These are phyloP conservation scores for Aureococcus anophagefferens DNA, from an alignment of 108 stramenopile species.

Conservation along the genomic window DNA sequence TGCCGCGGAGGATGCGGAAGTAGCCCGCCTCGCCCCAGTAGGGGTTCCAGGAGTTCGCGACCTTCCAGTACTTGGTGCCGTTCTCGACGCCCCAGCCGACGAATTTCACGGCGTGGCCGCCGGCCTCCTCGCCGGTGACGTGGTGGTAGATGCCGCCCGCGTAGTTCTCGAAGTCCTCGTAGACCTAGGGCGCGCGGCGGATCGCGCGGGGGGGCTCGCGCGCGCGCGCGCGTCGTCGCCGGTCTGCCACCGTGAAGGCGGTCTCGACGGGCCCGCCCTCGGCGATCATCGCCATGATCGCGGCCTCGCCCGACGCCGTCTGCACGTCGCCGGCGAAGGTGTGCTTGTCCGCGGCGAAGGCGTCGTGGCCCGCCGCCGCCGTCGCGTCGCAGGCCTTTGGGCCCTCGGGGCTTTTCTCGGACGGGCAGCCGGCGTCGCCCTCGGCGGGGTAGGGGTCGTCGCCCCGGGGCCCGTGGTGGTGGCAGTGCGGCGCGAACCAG, in stretches of 20 bases:
- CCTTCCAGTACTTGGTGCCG: slow-evolving; percentile 31
- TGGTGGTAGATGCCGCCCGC: slow-evolving; percentile 24
- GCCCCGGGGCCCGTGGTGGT: slow-evolving; percentile 22
- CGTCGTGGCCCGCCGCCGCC: background rate
- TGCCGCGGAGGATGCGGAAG: slow-evolving; percentile 48
- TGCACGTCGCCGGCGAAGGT: background rate
- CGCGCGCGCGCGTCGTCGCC: too few species aligned
- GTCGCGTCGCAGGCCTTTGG: slow-evolving; percentile 4
- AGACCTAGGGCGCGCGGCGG: too few species aligned
- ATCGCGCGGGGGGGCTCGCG: too few species aligned
- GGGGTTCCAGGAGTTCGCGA: slow-evolving; percentile 26
- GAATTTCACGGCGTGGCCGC: slow-evolving; percentile 33
- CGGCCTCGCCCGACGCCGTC: background rate
- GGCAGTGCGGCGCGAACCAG: slow-evolving; percentile 13
- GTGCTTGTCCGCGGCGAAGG: slow-evolving; percentile 15
- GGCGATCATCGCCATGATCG: slow-evolving; percentile 10
- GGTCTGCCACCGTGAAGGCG: slow-evolving; percentile 24
- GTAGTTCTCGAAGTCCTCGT: slow-evolving; percentile 23
- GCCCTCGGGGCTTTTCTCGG: slow-evolving; percentile 1
- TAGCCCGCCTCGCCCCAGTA: slow-evolving; percentile 53
- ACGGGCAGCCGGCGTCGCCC: slow-evolving; percentile 19
- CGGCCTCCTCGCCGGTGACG: slow-evolving; percentile 8
- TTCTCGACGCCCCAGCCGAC: slow-evolving; percentile 37
- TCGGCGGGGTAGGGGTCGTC: slow-evolving; percentile 21
- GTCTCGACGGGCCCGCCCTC: slow-evolving; percentile 21